Conservation (phyloP, 2,329 filamentous ascomycete genomes). For the Diaporthe citriasiana region DNA sequence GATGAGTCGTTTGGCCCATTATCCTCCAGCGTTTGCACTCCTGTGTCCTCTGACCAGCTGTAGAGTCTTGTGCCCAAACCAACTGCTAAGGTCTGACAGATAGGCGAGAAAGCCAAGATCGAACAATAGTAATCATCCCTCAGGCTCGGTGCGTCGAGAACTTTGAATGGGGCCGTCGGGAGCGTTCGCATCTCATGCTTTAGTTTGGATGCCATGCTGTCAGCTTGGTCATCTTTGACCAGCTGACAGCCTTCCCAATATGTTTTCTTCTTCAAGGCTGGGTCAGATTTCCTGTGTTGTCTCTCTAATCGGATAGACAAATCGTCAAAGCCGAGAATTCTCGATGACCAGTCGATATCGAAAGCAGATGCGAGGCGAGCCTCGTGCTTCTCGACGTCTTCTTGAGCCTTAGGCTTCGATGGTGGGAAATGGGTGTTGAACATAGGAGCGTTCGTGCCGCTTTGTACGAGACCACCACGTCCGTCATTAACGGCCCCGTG, state of each 20-base stretch:
- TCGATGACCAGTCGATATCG: constrained; percentile 78
- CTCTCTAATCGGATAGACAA: constrained; percentile 44
- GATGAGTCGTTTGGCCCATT: constrained; percentile 60
- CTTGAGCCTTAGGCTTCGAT: constrained; percentile 60
- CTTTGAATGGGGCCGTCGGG: constrained; percentile 84
- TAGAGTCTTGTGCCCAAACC: constrained; percentile 86
- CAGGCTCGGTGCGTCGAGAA: constrained; percentile 90
- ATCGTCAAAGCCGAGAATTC: constrained; percentile 71
- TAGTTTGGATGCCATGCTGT: constrained; percentile 45
- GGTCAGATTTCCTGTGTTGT: constrained; percentile 39
- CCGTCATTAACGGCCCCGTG: constrained; percentile 71
- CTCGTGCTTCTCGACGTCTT: constrained; percentile 78
- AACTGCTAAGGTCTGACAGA: constrained; percentile 83
- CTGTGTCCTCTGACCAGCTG: constrained; percentile 85
- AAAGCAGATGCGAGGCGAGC: constrained; percentile 84
- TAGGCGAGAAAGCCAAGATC: constrained; percentile 85
- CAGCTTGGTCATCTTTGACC: constrained; percentile 49
- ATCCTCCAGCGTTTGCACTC: constrained; percentile 70
- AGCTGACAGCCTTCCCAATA: constrained; percentile 61
- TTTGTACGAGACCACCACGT: constrained; percentile 74
- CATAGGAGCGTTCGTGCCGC: constrained; percentile 80
- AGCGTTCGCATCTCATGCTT: constrained; percentile 60
- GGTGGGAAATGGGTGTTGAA: constrained; percentile 66
- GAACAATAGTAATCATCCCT: constrained; percentile 98
- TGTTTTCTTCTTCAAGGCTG: constrained; percentile 48